These are phyloP conservation scores for Quercus aquifolioides DNA, from an alignment of 306 rosid species.

Conservation along the genomic window DNA sequence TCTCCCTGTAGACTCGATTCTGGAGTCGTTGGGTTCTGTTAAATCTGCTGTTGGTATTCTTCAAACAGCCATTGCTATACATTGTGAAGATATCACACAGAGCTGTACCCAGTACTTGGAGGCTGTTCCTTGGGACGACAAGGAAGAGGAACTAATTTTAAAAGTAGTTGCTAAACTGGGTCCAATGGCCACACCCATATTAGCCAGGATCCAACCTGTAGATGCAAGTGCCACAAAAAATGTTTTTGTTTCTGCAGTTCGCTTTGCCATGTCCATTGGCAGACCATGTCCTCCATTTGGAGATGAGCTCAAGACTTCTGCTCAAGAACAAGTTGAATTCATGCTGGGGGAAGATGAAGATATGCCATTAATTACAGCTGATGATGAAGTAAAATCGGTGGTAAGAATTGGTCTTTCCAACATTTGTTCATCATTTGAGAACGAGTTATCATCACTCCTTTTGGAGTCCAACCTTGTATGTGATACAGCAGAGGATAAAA, in stretches of 20 bases:
- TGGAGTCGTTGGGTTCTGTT: slow-evolving; percentile 28
- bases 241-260: slow-evolving; percentile 80
- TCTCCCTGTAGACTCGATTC: slow-evolving; percentile 18
- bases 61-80: slow-evolving; percentile 17
- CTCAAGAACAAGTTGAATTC: slow-evolving; percentile 93
- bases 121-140: slow-evolving; percentile 39
- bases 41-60: slow-evolving; percentile 26
- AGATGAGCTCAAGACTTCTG: slow-evolving; percentile 75
- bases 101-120: slow-evolving; percentile 34
- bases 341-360: slow-evolving; percentile 76
- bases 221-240: slow-evolving; percentile 60
- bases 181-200: slow-evolving; percentile 29
- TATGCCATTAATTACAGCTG: slow-evolving; percentile 45
- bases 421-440: slow-evolving; percentile 48
- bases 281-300: slow-evolving; percentile 73
- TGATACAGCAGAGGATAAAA: slow-evolving; percentile 42
- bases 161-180: slow-evolving; percentile 31
- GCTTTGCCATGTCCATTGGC: slow-evolving; percentile 68
- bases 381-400: slow-evolving; percentile 66
- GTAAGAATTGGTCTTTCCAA: slow-evolving; percentile 58
- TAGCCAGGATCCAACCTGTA: slow-evolving; percentile 35
- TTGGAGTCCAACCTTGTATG: slow-evolving; percentile 33
- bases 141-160: slow-evolving; percentile 34
- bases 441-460: slow-evolving; percentile 54
- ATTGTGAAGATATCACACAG: slow-evolving; percentile 28